Conservation (phyloP, 2,329 filamentous ascomycete species). For the Claviceps arundinis region DNA sequence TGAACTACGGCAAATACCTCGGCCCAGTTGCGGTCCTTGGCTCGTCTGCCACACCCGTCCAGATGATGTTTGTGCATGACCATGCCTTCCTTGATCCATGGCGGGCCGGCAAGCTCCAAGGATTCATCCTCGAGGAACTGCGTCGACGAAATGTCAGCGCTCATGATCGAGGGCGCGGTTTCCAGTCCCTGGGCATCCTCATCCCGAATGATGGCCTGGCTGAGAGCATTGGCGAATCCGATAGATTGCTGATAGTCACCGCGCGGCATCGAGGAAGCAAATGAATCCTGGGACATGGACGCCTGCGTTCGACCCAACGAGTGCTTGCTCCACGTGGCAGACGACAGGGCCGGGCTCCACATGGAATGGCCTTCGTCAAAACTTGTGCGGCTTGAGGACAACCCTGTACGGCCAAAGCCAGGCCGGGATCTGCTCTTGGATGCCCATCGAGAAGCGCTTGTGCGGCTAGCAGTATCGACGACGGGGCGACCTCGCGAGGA, state of each 20-base stretch:
- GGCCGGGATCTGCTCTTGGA: slow-evolving; percentile 78
- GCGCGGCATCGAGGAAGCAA: slow-evolving; percentile 61
- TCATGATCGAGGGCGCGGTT: slow-evolving; percentile 35
- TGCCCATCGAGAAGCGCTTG: slow-evolving; percentile 56
- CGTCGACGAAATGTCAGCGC: slow-evolving; percentile 44
- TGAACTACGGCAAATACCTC: slow-evolving; percentile 95
- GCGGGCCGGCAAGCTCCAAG: slow-evolving; percentile 81
- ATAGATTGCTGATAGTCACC: slow-evolving; percentile 91
- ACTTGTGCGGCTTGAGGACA: slow-evolving; percentile 86
- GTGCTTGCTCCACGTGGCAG: slow-evolving; percentile 92
- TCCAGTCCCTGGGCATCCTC: slow-evolving; percentile 48
- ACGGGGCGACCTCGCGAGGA: slow-evolving; percentile 55
- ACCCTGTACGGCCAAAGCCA: slow-evolving; percentile 58
- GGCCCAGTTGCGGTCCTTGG: slow-evolving; percentile 87
- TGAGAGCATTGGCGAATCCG: slow-evolving; percentile 91
- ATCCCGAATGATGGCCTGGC: slow-evolving; percentile 91
- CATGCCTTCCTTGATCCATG: slow-evolving; percentile 95
- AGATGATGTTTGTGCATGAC: slow-evolving; percentile 94
- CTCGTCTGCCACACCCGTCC: slow-evolving; percentile 78
- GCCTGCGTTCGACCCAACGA: slow-evolving; percentile 84
- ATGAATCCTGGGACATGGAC: slow-evolving; percentile 83
- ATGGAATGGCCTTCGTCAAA: slow-evolving; percentile 82
- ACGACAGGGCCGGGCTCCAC: slow-evolving; percentile 74
- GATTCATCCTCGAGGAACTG: slow-evolving; percentile 83
- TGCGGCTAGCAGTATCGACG: slow-evolving; percentile 47